These are phyloP conservation scores for Isabelozyma rhagii DNA, from an alignment of 805 yeast species.

Conservation along the genomic window DNA sequence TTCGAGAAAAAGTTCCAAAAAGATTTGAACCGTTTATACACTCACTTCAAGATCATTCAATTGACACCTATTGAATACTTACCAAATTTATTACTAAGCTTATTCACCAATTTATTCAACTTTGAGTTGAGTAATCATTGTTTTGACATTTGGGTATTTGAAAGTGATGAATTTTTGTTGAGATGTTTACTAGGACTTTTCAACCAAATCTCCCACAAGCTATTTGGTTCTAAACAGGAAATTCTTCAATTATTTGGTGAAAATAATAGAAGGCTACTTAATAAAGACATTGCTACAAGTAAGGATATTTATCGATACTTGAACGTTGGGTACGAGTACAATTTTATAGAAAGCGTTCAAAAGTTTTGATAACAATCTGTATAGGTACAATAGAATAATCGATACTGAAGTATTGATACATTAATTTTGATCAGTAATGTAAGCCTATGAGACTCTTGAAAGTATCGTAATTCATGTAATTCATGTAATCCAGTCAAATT, in stretches of 20 bases:
- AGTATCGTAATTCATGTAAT: too few species aligned
- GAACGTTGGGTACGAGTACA: slow-evolving; percentile 49
- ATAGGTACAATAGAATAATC: too few species aligned
- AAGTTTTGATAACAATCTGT: neutral
- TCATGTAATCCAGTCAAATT: too few species aligned
- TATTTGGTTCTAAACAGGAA: slow-evolving; percentile 51
- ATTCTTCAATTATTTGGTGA: slow-evolving; percentile 31
- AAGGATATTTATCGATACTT: slow-evolving; percentile 25
- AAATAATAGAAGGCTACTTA: slow-evolving; percentile 1
- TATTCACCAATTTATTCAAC: slow-evolving; percentile 45
- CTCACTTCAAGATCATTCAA: slow-evolving; percentile 46
- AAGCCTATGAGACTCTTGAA: too few species aligned
- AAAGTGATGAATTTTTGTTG: slow-evolving; percentile 52
- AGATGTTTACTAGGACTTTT: slow-evolving; percentile 54
- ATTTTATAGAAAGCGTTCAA: slow-evolving; percentile 34
- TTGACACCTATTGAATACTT: slow-evolving; percentile 44
- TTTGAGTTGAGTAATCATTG: slow-evolving; percentile 48
- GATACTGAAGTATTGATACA: too few species aligned
- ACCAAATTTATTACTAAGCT: slow-evolving; percentile 34
- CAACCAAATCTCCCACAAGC: slow-evolving; percentile 41
- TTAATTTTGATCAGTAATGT: too few species aligned
- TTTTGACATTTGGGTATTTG: slow-evolving; percentile 59
- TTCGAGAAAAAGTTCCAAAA: slow-evolving; percentile 46
- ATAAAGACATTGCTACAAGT: neutral
- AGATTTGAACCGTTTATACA: slow-evolving; percentile 40